Evolutionary conservation across 2,329 filamentous ascomycete genomes (phyloP).

Genomic region (Nigrospora sphaerica): DNA sequence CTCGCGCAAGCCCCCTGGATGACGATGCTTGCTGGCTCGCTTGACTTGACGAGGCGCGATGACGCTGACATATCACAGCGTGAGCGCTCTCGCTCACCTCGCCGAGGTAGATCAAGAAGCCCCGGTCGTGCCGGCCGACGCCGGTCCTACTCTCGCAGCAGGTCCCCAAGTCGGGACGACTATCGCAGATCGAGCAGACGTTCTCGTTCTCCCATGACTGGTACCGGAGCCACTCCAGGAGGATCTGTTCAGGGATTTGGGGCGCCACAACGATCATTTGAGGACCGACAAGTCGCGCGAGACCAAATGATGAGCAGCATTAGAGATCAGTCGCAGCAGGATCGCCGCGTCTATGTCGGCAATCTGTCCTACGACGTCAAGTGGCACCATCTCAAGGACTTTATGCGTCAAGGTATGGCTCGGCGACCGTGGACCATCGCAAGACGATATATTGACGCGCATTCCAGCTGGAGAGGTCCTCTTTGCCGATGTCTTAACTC

Average conservation of each 20-base stretch:
- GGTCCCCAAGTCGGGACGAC: conserved; percentile 71
- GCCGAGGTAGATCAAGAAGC: conserved; percentile 77
- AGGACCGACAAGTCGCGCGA: conserved; percentile 76
- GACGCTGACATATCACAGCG: conserved; percentile 49
- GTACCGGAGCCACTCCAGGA: conserved; percentile 60
- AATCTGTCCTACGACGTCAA: conserved; percentile 99
- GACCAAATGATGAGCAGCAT: conserved; percentile 96
- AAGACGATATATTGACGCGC: conserved; percentile 28
- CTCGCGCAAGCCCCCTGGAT: neutral
- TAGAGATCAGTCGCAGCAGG: conserved; percentile 92
- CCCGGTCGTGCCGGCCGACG: conserved; percentile 62
- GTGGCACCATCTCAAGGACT: conserved; percentile 99
- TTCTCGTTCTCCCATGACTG: conserved; percentile 80
- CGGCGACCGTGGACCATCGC: conserved; percentile 3
- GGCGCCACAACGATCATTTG: conserved; percentile 68
- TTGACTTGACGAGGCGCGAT: conserved; percentile 9
- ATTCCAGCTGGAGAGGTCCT: conserved; percentile 90
- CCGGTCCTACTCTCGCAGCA: conserved; percentile 73
- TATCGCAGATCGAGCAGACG: conserved; percentile 68
- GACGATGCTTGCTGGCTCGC: conserved; percentile 2
- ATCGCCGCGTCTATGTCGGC: conserved; percentile 98
- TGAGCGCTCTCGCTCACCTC: conserved; percentile 75
- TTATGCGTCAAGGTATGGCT: conserved; percentile 94
- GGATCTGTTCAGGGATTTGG: conserved; percentile 62
- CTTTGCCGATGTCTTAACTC: conserved; percentile 97